Conservation (phyloP, 352 stramenopile genomes). For the Globisporangium echinulatum region DNA sequence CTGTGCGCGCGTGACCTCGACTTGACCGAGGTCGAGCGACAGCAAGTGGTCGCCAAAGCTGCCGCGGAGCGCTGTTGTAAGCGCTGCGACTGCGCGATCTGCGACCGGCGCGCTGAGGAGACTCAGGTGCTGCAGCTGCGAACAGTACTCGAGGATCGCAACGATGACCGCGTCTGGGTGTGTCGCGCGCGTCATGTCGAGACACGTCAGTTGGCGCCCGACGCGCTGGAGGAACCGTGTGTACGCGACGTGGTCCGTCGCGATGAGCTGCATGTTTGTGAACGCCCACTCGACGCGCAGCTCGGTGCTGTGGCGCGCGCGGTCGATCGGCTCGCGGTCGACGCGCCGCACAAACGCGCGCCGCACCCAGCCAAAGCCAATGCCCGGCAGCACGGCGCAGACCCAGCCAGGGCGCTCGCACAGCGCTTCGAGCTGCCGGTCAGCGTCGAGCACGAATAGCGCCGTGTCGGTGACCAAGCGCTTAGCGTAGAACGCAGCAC, state of each 20-base stretch:
- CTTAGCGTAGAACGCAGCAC: no score
- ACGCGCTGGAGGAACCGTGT: background rate
- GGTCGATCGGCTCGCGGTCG: background rate
- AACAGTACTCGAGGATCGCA: background rate
- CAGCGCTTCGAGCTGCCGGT: background rate
- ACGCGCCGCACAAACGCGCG: background rate
- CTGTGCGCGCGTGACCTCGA: background rate
- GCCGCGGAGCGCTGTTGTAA: background rate
- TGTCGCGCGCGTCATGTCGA: background rate
- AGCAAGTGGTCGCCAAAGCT: background rate
- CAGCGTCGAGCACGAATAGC: background rate
- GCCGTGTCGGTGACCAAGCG: no score
- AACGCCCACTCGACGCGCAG: background rate
- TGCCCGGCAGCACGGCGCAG: background rate
- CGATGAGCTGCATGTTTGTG: background rate
- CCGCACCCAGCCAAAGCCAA: background rate
- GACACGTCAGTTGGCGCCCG: background rate
- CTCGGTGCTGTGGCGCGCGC: no score
- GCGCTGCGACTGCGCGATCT: background rate
- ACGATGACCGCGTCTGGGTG: background rate
- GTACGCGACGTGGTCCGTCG: background rate
- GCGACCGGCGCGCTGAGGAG: background rate
- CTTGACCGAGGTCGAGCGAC: constrained; percentile 1
- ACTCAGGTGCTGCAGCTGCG: constrained; percentile 1
- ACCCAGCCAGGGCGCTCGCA: background rate